These are phyloP conservation scores for Exophiala xenobiotica DNA, from an alignment of 2,329 filamentous ascomycete species.

Conservation along the genomic window DNA sequence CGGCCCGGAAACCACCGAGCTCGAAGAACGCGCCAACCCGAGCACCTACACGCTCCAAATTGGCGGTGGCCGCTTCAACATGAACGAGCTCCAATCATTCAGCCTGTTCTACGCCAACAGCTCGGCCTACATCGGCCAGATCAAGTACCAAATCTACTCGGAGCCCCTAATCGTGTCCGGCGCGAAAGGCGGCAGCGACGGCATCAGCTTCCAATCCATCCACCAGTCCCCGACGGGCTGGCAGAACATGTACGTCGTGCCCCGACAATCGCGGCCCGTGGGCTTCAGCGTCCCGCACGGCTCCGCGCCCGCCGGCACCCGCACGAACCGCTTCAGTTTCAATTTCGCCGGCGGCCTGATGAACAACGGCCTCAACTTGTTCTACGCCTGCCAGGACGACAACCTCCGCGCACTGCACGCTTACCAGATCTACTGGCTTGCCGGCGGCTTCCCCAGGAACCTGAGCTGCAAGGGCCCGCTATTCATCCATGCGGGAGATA, in stretches of 20 bases:
- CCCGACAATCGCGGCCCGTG: conserved; percentile 9
- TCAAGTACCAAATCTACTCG: conserved; percentile 20
- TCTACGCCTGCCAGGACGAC: conserved; percentile 16
- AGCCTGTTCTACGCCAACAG: conserved; percentile 19
- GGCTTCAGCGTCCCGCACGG: conserved; percentile 18
- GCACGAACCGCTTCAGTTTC: conserved; percentile 12
- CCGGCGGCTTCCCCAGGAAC: background rate
- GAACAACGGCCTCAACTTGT: conserved; percentile 9
- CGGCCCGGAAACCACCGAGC: background rate
- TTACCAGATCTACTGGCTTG: conserved; percentile 18
- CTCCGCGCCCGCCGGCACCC: conserved; percentile 2
- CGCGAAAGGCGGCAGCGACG: conserved; percentile 5
- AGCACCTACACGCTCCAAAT: background rate
- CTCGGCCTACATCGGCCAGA: conserved; percentile 16
- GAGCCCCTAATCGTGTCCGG: conserved; percentile 13
- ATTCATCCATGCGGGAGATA: background rate
- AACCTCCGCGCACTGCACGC: conserved; percentile 4
- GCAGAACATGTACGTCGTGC: conserved; percentile 13
- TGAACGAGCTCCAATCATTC: conserved; percentile 8
- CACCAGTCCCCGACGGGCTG: conserved; percentile 15
- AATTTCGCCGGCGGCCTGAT: conserved; percentile 3
- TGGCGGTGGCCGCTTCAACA: conserved; percentile 10
- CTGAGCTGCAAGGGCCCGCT: conserved; percentile 10
- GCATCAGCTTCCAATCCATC: conserved; percentile 13
- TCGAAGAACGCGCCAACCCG: background rate